Conservation (phyloP, 805 yeast species). For the Candida easanensis region DNA sequence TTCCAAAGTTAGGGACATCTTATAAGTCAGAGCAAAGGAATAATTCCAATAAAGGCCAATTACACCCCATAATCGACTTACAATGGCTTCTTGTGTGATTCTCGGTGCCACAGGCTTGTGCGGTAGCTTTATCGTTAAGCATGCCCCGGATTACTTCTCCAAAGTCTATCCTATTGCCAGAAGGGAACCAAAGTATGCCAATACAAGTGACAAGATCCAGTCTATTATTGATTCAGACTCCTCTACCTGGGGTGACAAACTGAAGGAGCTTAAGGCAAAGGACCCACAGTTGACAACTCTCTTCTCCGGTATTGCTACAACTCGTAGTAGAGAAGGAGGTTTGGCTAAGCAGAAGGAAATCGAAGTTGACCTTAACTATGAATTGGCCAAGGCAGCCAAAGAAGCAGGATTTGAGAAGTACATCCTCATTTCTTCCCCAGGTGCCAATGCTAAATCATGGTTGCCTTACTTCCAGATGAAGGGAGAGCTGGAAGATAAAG, state of each 20-base stretch:
- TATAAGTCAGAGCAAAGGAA: too few relatives aligned
- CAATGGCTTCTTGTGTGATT: slow-evolving; percentile 29
- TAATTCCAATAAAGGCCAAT: too few relatives aligned
- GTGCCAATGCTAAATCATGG: slow-evolving; percentile 58
- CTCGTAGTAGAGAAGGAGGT: slow-evolving; percentile 69
- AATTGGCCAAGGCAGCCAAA: slow-evolving; percentile 71
- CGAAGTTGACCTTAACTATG: slow-evolving; percentile 71
- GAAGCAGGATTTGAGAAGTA: slow-evolving; percentile 64
- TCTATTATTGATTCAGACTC: slow-evolving; percentile 45
- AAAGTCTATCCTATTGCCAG: slow-evolving; percentile 52
- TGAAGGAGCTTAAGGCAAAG: slow-evolving; percentile 27
- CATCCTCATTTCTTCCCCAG: slow-evolving; percentile 62
- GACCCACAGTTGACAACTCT: slow-evolving; percentile 37
- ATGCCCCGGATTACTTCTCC: slow-evolving; percentile 35
- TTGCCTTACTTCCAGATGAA: slow-evolving; percentile 65
- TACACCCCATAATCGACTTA: neutral
- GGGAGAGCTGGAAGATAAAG: slow-evolving; percentile 72
- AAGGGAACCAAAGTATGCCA: slow-evolving; percentile 26
- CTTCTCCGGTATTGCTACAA: slow-evolving; percentile 74
- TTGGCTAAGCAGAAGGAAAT: slow-evolving; percentile 65
- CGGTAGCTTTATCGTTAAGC: slow-evolving; percentile 55
- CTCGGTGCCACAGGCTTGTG: slow-evolving; percentile 82
- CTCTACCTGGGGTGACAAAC: slow-evolving; percentile 44
- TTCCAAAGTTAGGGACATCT: too few relatives aligned
- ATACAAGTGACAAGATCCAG: slow-evolving; percentile 21